phyloP scores from a whole-genome alignment of 164 flowering plant genomes.

The Stephania yunnanensis region DNA sequence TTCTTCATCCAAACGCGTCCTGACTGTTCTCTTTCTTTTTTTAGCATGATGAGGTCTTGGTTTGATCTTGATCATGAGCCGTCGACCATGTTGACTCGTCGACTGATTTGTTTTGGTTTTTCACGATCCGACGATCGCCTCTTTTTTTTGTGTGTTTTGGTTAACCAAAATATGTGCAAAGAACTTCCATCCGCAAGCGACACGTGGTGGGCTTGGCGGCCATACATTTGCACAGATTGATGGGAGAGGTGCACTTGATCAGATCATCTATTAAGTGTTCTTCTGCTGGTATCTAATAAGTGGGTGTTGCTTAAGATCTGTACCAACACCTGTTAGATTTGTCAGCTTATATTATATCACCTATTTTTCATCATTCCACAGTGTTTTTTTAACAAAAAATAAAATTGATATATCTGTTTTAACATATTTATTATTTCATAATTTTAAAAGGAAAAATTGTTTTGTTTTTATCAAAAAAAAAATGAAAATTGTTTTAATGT shows the following conservation, averaged over 20 bases:
- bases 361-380: no score
- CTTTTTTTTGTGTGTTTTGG: no score
- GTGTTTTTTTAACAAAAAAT: no score
- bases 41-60: no score
- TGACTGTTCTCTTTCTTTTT: background rate
- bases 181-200: slow-evolving; percentile 53
- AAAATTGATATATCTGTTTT: no score
- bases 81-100: background rate
- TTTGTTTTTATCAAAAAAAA: no score
- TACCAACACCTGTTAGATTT: background rate
- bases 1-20: background rate
- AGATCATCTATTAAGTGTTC: background rate
- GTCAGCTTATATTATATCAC: slow-evolving; percentile 16
- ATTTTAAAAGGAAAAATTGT: no score
- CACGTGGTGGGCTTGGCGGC: slow-evolving; percentile 37
- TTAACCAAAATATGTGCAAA: slow-evolving; percentile 25
- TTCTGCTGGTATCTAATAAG: slow-evolving; percentile 20
- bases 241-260: background rate
- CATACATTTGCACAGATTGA: slow-evolving; percentile 44
- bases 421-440: no score
- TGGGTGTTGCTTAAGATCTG: slow-evolving; percentile 3
- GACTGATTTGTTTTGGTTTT: background rate
- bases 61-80: background rate
- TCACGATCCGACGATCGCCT: no score
- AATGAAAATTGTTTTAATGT: no score